phyloP scores from a whole-genome alignment of 2,329 filamentous ascomycete genomes.

The Aspergillus pseudoglaucus region DNA sequence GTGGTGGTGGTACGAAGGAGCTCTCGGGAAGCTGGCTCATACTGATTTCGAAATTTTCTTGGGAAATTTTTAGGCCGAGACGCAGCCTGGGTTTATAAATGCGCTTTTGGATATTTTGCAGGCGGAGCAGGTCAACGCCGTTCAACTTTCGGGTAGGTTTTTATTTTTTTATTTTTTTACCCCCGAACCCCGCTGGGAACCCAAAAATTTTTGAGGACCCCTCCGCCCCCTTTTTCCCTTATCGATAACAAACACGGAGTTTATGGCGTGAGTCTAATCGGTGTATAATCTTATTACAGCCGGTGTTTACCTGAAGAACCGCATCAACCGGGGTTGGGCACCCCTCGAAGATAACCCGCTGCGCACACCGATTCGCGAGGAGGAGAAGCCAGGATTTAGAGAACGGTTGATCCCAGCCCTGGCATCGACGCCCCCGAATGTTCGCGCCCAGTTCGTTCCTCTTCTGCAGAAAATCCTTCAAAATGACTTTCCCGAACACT shows the following conservation, averaged over 20 bases:
- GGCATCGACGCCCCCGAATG: conserved; percentile 68
- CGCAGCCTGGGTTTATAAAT: conserved; percentile 81
- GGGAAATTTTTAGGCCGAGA: conserved; percentile 63
- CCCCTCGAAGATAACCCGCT: conserved; percentile 66
- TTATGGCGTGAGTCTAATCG: conserved; percentile 6
- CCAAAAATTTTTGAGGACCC: conserved; percentile 4
- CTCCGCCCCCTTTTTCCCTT: conserved; percentile 11
- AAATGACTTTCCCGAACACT: conserved; percentile 88
- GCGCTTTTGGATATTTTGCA: conserved; percentile 86
- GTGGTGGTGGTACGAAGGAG: conserved; percentile 20
- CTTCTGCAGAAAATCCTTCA: conserved; percentile 94
- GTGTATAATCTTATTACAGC: conserved; percentile 47
- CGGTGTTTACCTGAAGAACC: conserved; percentile 96
- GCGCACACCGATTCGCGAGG: conserved; percentile 72
- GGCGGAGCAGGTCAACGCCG: conserved; percentile 74
- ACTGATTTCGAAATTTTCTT: conserved; percentile 6
- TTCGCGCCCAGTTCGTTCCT: conserved; percentile 88
- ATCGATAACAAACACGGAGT: not conserved
- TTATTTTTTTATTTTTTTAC: conserved; percentile 1
- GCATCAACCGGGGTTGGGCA: conserved; percentile 87
- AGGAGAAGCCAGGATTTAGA: conserved; percentile 81
- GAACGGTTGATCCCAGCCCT: conserved; percentile 84
- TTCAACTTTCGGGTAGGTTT: conserved; percentile 78
- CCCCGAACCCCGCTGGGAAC: not conserved
- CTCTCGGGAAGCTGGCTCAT: conserved; percentile 1